A percentile compares a stretch with the other conserved stretches of the same genome.
These are phyloP conservation scores for Kazachstania sp. DNA, from an alignment of 1,139 yeast genomes.

Conservation along the genomic window DNA sequence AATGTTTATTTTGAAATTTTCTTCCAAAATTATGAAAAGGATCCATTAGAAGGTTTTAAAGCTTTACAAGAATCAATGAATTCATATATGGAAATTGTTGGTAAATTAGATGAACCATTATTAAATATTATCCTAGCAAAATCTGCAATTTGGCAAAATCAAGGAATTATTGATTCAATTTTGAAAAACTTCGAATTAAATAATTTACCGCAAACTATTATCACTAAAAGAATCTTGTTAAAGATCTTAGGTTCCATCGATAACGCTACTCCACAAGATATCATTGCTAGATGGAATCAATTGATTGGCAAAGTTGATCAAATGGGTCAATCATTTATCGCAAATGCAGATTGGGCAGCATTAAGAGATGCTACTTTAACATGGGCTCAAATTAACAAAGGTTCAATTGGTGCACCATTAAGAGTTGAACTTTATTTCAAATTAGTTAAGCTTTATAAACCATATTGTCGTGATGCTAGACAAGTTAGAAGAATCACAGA, in stretches of 20 bases:
- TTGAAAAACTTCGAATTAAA: constrained; percentile 51
- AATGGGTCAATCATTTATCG: constrained; percentile 50
- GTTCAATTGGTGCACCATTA: constrained; percentile 20
- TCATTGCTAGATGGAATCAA: constrained; percentile 53
- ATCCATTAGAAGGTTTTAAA: constrained; percentile 46
- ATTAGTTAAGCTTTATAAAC: constrained; percentile 42
- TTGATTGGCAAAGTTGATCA: constrained; percentile 45
- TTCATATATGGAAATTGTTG: constrained; percentile 46
- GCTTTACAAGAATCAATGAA: constrained; percentile 50
- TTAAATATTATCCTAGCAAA: constrained; percentile 68
- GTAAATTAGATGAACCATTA: constrained; percentile 58
- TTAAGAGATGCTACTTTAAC: constrained; percentile 70
- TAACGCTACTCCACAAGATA: constrained; percentile 42
- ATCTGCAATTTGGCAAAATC: constrained; percentile 58
- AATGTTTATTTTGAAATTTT: constrained; percentile 60
- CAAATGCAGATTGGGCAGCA: constrained; percentile 85
- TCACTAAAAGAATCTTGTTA: constrained; percentile 65
- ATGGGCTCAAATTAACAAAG: constrained; percentile 16
- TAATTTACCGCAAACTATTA: constrained; percentile 56
- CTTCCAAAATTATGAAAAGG: constrained; percentile 48
- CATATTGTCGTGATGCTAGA: constrained; percentile 37
- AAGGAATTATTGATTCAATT: constrained; percentile 53
- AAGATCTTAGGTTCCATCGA: constrained; percentile 60
- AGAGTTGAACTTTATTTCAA: constrained; percentile 50
- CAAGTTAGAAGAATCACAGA: constrained; percentile 34